Conservation (phyloP, 441 rosid genomes). For the Syzygium syzygioides region DNA sequence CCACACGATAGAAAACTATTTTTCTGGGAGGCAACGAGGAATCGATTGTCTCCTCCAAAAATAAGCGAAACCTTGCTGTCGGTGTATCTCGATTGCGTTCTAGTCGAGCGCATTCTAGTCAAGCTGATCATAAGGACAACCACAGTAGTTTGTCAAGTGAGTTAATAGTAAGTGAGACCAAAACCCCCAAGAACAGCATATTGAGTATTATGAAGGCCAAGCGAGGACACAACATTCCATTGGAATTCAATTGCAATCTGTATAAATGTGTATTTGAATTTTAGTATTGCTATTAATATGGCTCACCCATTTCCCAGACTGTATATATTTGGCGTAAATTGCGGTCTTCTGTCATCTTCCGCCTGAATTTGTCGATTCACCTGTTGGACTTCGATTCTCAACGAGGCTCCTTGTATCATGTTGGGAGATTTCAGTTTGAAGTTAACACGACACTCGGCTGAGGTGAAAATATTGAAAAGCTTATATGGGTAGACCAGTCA, state of each 20-base stretch:
- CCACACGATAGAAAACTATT: background rate
- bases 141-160: background rate
- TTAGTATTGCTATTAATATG: background rate
- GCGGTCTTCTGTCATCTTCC: background rate
- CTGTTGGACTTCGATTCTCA: background rate
- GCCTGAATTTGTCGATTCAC: background rate
- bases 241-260: background rate
- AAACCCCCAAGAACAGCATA: background rate
- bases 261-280: background rate
- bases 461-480: background rate
- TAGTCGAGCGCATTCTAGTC: background rate
- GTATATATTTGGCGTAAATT: background rate
- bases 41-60: background rate
- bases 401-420: background rate
- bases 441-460: background rate
- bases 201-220: background rate
- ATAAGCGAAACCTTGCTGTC: background rate
- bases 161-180: background rate
- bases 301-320: background rate
- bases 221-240: background rate
- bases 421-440: background rate
- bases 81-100: background rate
- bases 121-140: background rate
- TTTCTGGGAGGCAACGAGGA: background rate
- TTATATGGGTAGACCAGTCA: background rate